Percentiles rank a stretch among this genome's conserved stretches.
Conservation (phyloP, 805 yeast genomes). For the Diddensiella transvaalensis region DNA sequence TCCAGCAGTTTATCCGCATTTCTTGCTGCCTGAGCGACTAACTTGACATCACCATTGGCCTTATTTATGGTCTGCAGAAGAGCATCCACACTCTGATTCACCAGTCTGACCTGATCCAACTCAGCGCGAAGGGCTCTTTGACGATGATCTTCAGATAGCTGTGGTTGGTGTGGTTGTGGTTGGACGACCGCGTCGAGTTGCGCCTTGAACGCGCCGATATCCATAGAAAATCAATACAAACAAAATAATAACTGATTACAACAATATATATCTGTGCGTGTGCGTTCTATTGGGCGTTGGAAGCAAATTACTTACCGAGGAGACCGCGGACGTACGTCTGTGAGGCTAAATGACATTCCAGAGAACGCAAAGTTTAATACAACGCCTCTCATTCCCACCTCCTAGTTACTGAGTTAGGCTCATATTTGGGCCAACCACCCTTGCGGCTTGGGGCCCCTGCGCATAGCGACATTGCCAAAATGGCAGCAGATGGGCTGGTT, state of each 20-base stretch:
- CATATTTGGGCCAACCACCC: not conserved
- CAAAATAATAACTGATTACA: no score
- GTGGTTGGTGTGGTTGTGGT: not conserved
- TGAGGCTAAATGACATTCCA: not conserved
- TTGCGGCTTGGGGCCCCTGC: constrained; percentile 1
- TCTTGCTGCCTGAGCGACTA: constrained; percentile 20
- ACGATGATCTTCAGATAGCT: constrained; percentile 9
- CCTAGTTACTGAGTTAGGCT: not conserved
- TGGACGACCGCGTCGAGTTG: not conserved
- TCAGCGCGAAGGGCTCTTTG: constrained; percentile 18
- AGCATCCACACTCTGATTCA: constrained; percentile 21
- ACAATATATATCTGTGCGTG: no score
- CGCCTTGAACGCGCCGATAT: not conserved
- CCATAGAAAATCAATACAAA: not conserved
- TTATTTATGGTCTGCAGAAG: constrained; percentile 17
- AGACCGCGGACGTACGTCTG: no score
- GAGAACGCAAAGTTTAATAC: not conserved
- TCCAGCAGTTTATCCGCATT: constrained; percentile 31
- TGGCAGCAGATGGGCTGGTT: not conserved
- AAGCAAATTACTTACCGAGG: no score
- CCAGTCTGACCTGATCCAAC: constrained; percentile 20
- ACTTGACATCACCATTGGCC: constrained; percentile 17
- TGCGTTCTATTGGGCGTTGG: no score
- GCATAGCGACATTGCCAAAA: constrained; percentile 2
- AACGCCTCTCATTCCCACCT: not conserved